phyloP scores from a whole-genome alignment of 2,329 filamentous ascomycete species.

The Phaeosphaeria sp. region DNA sequence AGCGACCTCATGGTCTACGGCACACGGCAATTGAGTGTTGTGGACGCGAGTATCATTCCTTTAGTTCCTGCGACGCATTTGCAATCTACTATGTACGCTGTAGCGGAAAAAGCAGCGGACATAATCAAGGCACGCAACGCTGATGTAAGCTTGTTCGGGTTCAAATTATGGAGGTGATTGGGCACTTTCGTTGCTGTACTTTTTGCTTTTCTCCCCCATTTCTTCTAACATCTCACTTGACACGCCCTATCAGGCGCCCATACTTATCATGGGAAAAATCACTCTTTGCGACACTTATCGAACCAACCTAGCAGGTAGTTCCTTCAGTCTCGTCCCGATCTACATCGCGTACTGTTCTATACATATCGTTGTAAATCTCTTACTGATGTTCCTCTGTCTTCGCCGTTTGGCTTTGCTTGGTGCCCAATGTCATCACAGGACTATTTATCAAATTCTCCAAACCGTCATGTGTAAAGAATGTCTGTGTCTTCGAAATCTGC shows the following conservation, averaged over 20 bases:
- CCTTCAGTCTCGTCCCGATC: not conserved
- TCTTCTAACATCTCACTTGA: no score
- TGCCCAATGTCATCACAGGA: conserved; percentile 39
- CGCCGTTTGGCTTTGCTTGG: conserved; percentile 36
- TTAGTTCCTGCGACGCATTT: conserved; percentile 38
- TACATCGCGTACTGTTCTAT: not conserved
- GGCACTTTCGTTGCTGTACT: not conserved
- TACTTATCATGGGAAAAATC: no score
- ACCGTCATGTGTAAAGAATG: conserved; percentile 41
- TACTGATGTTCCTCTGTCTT: conserved; percentile 35
- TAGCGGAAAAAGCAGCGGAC: conserved; percentile 42
- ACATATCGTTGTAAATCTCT: not conserved
- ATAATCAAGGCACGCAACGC: conserved; percentile 32
- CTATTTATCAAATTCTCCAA: conserved; percentile 38
- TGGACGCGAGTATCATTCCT: conserved; percentile 41
- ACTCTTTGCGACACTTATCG: not conserved
- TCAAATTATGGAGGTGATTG: not conserved
- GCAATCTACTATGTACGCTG: conserved; percentile 39
- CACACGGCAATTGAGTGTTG: conserved; percentile 31
- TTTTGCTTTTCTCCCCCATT: no score
- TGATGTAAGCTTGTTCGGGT: not conserved
- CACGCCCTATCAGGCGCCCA: no score
- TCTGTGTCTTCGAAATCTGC: conserved; percentile 40
- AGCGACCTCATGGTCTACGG: conserved; percentile 33
- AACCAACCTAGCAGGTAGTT: not conserved